Base-by-base conservation (phyloP, 1,139 yeast species). In the Hemisphaericaspora xylanilytica region DNA sequence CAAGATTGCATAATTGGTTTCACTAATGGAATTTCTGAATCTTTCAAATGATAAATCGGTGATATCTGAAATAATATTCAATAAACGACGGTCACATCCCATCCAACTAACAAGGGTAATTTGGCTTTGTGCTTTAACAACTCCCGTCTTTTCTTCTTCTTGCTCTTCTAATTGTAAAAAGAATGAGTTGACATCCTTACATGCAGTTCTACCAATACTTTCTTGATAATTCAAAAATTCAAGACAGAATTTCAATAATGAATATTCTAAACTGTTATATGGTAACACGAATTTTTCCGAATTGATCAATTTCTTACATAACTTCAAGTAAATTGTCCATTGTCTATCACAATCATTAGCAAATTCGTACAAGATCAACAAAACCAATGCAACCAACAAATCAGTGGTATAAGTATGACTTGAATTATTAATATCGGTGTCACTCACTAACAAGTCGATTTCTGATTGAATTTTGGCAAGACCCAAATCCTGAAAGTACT, bases 41-140 rank as follows among this genome's bases (percentile, higher is more conserved):
- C 64, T 49, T 41, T 64, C 67, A 35, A 58, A 55, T 5, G 69
- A 63, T 28, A 65, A 46, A 39, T 64, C 70, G 4, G 70, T 65
- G 16, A 64, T 63, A 40, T 64, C 68, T 6, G 67, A 55, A 11
- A 65, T 58, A 2, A 59, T 46, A 27, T 55, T 48, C 6, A 63
- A 42, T 32, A 65, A 45, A 11, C 50, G 42, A 25, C 52, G 47
- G 37, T 61, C 63, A 41, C 70, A 63, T 4, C 70, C 70, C 60
- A 58, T 51, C 56, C 56, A 52, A 28, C 51, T 44, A 2, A 51
- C 47, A 10, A 47, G 29, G 16, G 25, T 41, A 11, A 43, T 28
- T 29, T 39, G 41, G 29, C 26, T 29, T 7, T 25, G 27, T 12
- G 32, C 16, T 24, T 29, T 31, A 6, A 29, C 38, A 20, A 11